Evolutionary conservation across 352 stramenopile species (phyloP).

Genomic region (Phytophthora constricta): DNA sequence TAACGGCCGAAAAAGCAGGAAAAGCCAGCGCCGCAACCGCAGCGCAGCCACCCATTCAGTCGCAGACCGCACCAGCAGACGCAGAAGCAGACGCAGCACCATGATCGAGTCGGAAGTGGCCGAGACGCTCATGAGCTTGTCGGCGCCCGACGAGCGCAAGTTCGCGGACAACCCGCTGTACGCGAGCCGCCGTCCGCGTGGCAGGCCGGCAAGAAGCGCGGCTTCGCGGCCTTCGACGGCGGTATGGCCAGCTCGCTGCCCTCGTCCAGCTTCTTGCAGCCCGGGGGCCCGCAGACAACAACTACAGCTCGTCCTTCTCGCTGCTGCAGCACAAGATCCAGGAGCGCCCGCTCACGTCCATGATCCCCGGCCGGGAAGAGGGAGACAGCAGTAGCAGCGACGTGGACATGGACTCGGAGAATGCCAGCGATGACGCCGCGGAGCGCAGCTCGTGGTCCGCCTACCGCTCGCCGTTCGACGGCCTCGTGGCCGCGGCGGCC

Average conservation of each 20-base stretch:
- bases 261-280: slow-evolving; percentile 55
- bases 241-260: slow-evolving; percentile 59
- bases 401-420: slow-evolving; percentile 60
- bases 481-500: slow-evolving; percentile 65
- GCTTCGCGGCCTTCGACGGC: slow-evolving; percentile 48
- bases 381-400: slow-evolving; percentile 55
- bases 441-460: slow-evolving; percentile 44
- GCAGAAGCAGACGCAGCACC: too few relatives aligned
- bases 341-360: slow-evolving; percentile 69
- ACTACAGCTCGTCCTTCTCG: slow-evolving; percentile 38
- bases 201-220: slow-evolving; percentile 64
- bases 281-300: slow-evolving; percentile 5
- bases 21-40: slow-evolving; percentile 3
- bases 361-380: slow-evolving; percentile 58
- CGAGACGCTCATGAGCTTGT: slow-evolving; percentile 84
- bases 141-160: slow-evolving; percentile 74
- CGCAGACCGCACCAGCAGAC: slow-evolving; percentile 6
- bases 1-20: neutral
- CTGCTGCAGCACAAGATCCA: slow-evolving; percentile 67
- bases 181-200: slow-evolving; percentile 55
- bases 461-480: slow-evolving; percentile 72
- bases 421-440: slow-evolving; percentile 55
- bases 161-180: slow-evolving; percentile 68
- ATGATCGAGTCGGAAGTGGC: slow-evolving; percentile 82
- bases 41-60: slow-evolving; percentile 14